Evolutionary conservation across 2,329 filamentous ascomycete genomes (phyloP), one percentile per base, ranked within the genome.

Genomic region (Nothopassalora personata): DNA sequence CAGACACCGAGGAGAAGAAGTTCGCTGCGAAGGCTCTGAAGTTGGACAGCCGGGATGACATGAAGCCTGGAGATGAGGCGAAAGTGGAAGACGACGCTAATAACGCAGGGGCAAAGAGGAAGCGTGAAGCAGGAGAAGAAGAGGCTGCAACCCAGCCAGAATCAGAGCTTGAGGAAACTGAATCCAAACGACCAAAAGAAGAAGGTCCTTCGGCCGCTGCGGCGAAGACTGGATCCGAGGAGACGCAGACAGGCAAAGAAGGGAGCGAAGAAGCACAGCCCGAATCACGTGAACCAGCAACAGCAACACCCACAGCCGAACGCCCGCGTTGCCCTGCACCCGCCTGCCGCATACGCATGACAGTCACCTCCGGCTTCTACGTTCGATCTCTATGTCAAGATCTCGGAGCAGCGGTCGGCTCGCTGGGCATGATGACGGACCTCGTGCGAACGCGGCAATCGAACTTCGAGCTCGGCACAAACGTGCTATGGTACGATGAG

Each of bases 301-400:
- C 9, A 49, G 56, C 55, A 60, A 46, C 51, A 27, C 30, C 51
- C 19, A 50, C 53, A 28, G 9, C 57, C 19, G 53, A 54, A 15
- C 34, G 51, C 45, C 28, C 51, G 23, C 66, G 66, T 9, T 73
- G 72, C 56, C 67, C 68, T n/a, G 71, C 91, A 1, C 85, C 93
- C 1, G 94, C 93, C 0, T 89, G 85, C 52, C 88, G 85, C 70
- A 85, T 99, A 60, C 86, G 89, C 58, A 91, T 99, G 84, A 96
- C 90, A 0, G 93, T 97, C 54, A 91, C 91, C 1, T 96, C 91
- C 0, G 94, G 94, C 43, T 99, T 97, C 80, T 99, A 99, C 74
- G 92, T 99, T 13, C 88, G 94, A 63, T 95, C 89, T 59, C 85
- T 99, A 66, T 92, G 91, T 68, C 91, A 97, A 72, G 94, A 99